phyloP scores from a whole-genome alignment of 179 eudicot genomes.

The Patellifolia procumbens region DNA sequence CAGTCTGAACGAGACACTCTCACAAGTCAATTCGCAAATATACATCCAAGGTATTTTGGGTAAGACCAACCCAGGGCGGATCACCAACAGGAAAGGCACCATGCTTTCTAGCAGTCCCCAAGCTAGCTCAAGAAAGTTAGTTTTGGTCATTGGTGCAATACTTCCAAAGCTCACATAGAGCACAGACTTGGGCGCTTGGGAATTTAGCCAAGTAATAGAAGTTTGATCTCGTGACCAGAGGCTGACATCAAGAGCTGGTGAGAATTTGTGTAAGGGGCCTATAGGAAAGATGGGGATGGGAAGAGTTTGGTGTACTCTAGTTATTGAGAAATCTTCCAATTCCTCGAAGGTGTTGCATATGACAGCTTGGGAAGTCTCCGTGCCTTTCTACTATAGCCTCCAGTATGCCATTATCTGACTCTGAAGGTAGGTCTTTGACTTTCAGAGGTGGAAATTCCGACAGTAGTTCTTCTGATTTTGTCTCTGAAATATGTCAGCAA shows the following conservation, averaged over 20 bases:
- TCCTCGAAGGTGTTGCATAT: slow-evolving; percentile 41
- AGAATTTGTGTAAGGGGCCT: slow-evolving; percentile 36
- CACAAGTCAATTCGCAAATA: no score
- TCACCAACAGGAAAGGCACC: slow-evolving; percentile 33
- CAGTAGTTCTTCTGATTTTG: slow-evolving; percentile 33
- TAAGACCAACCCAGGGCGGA: slow-evolving; percentile 38
- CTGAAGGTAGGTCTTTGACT: slow-evolving; percentile 47
- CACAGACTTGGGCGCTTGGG: slow-evolving; percentile 33
- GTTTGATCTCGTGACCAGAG: slow-evolving; percentile 11
- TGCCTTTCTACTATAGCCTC: slow-evolving; percentile 39
- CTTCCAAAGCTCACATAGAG: no score
- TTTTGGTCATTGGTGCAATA: slow-evolving; percentile 15
- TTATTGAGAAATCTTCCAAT: slow-evolving; percentile 29
- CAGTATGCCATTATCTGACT: slow-evolving; percentile 5
- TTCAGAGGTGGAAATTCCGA: slow-evolving; percentile 47
- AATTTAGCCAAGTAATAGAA: slow-evolving; percentile 30
- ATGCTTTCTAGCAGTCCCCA: slow-evolving; percentile 27
- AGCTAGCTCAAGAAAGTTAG: slow-evolving; percentile 35
- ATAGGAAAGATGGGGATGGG: slow-evolving; percentile 27
- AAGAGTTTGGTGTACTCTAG: slow-evolving; percentile 2
- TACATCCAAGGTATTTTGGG: no score
- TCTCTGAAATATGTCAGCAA: slow-evolving; percentile 16
- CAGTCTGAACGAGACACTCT: no score
- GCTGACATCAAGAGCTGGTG: slow-evolving; percentile 8
- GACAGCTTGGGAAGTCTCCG: slow-evolving; percentile 27